Evolutionary conservation across 371 early-diverging fungal species (phyloP), one percentile per base, ranked within the genome.

Genomic region (Rhizopus arrhizus): DNA sequence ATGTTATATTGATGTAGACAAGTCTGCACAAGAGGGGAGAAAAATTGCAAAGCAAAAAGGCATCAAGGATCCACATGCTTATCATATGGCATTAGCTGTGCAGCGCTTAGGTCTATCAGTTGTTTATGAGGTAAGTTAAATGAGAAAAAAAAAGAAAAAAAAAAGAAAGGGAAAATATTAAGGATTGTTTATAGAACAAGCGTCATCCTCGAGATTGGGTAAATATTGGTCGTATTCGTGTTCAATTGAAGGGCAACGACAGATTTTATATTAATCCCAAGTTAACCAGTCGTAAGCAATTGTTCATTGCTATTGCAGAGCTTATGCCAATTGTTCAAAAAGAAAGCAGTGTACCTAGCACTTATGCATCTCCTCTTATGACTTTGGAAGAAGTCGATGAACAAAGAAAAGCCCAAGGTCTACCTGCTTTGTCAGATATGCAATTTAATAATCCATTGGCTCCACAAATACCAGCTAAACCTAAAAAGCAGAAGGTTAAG

Each of bases 31-130:
- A 53, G 72, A 81, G 55, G 85, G 85, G 47, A 78, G 86, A 51
- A 78, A 79, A 61, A 78, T 87, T 36, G 51, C 72, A 3, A 74
- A 83, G 47, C 67, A 62, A 34, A 69, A 72, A 49, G 80, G 80
- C 22, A 73, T 83, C 16, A 70, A 77, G 29, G 77, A 82, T 5
- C 90, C 90, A 33, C 77, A 83, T 69, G 85, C 85, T 16, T 80
- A 88, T 47, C 85, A 84, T 62, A 87, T 89, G 72, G 85, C 84
- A 6, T 72, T 86, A 56, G 87, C 87, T 22, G 76, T 78, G 33
- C 82, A 82, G 59, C 69, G 72, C 12, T 64, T 89, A 36, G 78
- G 84, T 29, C 72, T 88, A 32, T 72, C 75, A 3, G 80, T 79
- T 36, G 84, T 83, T 8, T 80, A 87, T 49, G 90, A 89, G 71